Evolutionary conservation across 2,329 filamentous ascomycete genomes (phyloP).

Genomic region (Davidsoniella virescens): DNA sequence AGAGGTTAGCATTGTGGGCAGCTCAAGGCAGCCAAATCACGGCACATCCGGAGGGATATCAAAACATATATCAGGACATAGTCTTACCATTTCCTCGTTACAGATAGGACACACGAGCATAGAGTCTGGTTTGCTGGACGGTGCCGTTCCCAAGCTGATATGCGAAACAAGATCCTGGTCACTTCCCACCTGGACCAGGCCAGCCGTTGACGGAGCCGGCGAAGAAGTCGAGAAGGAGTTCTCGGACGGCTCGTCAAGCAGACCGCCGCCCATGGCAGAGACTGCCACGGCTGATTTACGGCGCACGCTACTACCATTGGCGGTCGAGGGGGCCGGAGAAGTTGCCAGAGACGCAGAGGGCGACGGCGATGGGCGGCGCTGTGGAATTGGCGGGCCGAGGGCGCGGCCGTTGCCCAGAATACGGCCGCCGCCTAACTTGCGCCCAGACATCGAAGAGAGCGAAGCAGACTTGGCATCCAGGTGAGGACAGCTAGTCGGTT

Average conservation of each 20-base stretch:
- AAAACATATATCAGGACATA: neutral
- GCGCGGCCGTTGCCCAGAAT: constrained; percentile 76
- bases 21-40: constrained; percentile 16
- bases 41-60: too few relatives aligned
- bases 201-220: constrained; percentile 44
- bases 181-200: constrained; percentile 43
- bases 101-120: constrained; percentile 92
- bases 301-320: constrained; percentile 1
- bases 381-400: constrained; percentile 44
- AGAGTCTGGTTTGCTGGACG: constrained; percentile 36
- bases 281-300: neutral
- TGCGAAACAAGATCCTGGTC: constrained; percentile 67
- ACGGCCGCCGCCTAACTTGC: constrained; percentile 82
- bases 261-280: neutral
- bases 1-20: neutral
- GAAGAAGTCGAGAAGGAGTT: constrained; percentile 38
- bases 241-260: neutral
- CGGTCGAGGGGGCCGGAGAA: constrained; percentile 5
- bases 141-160: constrained; percentile 50
- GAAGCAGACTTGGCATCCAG: too few relatives aligned
- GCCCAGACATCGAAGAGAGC: constrained; percentile 47
- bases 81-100: constrained; percentile 81
- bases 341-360: constrained; percentile 23
- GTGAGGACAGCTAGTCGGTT: too few relatives aligned
- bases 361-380: constrained; percentile 18